A percentile compares a stretch with the other conserved stretches of the same genome.
phyloP scores from a whole-genome alignment of 306 rosid species.

The Senna tora region DNA sequence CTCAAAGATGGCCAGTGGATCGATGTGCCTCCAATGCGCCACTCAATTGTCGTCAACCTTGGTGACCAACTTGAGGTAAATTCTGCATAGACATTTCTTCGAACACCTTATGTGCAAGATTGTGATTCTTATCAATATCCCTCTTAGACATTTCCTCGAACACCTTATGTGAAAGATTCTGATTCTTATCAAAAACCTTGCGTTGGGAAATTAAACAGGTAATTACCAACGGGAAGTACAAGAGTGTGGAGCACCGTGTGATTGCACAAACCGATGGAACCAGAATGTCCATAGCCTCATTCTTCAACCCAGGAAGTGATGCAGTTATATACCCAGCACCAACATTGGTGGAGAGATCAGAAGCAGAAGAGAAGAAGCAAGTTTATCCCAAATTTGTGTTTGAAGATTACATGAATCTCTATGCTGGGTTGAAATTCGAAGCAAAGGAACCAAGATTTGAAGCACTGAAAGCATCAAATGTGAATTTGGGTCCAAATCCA shows the following conservation, averaged over 20 bases:
- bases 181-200: background rate
- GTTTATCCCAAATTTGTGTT: slow-evolving; percentile 67
- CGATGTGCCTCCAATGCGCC: slow-evolving; percentile 70
- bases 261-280: slow-evolving; percentile 57
- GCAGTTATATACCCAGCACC: slow-evolving; percentile 66
- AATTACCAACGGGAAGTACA: slow-evolving; percentile 70
- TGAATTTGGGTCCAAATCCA: slow-evolving; percentile 51
- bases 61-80: slow-evolving; percentile 72
- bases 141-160: background rate
- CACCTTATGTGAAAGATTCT: background rate
- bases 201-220: slow-evolving; percentile 32
- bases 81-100: background rate
- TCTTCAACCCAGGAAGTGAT: slow-evolving; percentile 69
- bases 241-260: slow-evolving; percentile 69
- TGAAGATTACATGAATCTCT: slow-evolving; percentile 72
- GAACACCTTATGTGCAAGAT: background rate
- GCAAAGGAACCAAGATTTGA: slow-evolving; percentile 77
- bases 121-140: background rate
- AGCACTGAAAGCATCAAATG: slow-evolving; percentile 52
- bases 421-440: slow-evolving; percentile 53
- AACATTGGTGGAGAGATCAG: slow-evolving; percentile 54
- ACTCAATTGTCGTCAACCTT: slow-evolving; percentile 62
- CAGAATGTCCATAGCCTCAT: slow-evolving; percentile 70
- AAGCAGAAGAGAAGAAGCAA: slow-evolving; percentile 53
- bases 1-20: slow-evolving; percentile 64